A percentile compares a stretch with the other conserved stretches of the same genome.
Conservation (phyloP, 2,329 filamentous ascomycete species). For the Bisporella sp. region DNA sequence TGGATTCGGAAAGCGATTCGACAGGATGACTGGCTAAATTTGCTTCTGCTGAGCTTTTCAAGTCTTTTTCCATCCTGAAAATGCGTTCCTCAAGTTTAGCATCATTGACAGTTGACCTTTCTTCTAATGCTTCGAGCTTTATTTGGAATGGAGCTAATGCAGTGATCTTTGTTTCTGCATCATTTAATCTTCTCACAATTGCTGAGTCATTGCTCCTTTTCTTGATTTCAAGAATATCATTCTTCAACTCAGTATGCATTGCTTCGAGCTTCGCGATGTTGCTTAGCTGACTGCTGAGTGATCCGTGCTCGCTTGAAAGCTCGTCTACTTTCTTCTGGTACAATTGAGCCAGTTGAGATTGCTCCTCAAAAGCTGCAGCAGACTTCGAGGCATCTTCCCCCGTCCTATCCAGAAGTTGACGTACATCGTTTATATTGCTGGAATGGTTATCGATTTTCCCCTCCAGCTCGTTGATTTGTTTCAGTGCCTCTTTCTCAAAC, state of each 20-base stretch:
- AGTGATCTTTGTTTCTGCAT: background rate
- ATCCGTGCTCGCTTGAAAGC: background rate
- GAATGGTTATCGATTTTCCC: no score
- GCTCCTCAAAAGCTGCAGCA: no score
- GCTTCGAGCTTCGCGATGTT: background rate
- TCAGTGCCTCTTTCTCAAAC: no score
- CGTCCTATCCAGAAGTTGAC: no score
- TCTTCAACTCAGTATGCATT: background rate
- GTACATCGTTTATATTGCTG: no score
- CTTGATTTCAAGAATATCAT: background rate
- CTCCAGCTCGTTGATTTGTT: no score
- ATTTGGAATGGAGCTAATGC: background rate
- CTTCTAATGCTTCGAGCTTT: background rate
- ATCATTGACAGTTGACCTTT: background rate
- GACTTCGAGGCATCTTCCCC: no score
- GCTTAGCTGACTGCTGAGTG: background rate
- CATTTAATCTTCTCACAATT: background rate
- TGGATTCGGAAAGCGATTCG: background rate
- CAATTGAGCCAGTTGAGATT: background rate
- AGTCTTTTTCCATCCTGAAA: background rate
- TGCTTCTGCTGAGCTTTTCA: background rate
- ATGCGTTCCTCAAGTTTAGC: background rate
- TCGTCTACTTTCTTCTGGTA: background rate
- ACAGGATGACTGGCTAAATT: background rate
- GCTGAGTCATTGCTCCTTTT: no score